Evolutionary conservation across 345 rosid species (phyloP).

Genomic region (Conringia planisiliqua): DNA sequence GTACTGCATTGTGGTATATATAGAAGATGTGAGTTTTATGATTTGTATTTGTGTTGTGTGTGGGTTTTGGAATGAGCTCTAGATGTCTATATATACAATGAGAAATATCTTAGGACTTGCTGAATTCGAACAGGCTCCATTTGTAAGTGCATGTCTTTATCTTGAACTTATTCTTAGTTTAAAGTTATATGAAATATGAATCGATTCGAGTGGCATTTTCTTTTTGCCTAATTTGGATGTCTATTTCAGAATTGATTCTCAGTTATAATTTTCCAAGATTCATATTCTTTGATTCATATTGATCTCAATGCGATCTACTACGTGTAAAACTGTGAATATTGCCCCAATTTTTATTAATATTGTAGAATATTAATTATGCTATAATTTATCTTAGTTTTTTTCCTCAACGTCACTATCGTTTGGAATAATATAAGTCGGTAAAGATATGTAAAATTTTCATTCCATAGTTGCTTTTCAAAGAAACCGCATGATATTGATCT

Average conservation of each 20-base stretch:
- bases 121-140: background rate
- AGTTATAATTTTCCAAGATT: conserved; percentile 3
- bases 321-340: background rate
- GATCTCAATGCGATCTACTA: background rate
- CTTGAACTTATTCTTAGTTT: conserved; percentile 15
- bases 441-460: conserved; percentile 1
- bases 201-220: conserved; percentile 21
- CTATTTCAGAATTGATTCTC: conserved; percentile 26
- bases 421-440: background rate
- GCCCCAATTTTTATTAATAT: background rate
- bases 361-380: background rate
- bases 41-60: conserved; percentile 14
- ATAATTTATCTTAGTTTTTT: background rate
- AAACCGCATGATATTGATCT: conserved; percentile 6
- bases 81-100: conserved; percentile 14
- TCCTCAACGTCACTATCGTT: background rate
- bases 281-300: conserved; percentile 15
- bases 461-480: background rate
- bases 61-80: background rate
- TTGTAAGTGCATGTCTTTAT: background rate
- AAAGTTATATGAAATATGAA: conserved; percentile 4
- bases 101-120: background rate
- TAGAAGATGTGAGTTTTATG: background rate
- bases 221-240: conserved; percentile 20
- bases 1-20: conserved; percentile 26